Evolutionary conservation across 768 basidiomycete species (phyloP).

Genomic region (Pleurotus ostreatus): DNA sequence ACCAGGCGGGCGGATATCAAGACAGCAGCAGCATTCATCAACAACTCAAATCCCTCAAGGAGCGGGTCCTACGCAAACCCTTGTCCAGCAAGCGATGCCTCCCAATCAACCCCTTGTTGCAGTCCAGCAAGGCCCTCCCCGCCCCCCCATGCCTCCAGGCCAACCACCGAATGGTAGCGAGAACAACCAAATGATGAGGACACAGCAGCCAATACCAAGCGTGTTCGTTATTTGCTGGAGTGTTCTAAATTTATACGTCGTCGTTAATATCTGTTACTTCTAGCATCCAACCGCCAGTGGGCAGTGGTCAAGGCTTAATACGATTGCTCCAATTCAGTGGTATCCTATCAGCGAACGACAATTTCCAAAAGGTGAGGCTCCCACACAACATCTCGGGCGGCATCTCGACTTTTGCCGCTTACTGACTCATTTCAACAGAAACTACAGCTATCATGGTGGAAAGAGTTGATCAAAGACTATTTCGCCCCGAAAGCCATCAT

Average conservation of each 20-base stretch:
- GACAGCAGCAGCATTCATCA: constrained; percentile 2
- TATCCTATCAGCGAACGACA: constrained; percentile 48
- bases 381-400: constrained; percentile 6
- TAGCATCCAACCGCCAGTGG: constrained; percentile 27
- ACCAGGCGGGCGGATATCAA: constrained; percentile 3
- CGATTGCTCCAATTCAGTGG: constrained; percentile 72
- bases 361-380: constrained; percentile 34
- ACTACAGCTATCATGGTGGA: constrained; percentile 66
- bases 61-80: constrained; percentile 11
- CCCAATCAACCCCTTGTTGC: constrained; percentile 15
- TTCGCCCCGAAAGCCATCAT: constrained; percentile 69
- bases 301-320: constrained; percentile 59
- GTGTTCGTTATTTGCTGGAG: not conserved
- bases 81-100: constrained; percentile 14
- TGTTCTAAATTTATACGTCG: not conserved
- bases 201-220: not conserved
- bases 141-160: constrained; percentile 15
- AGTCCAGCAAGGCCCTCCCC: constrained; percentile 11
- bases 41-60: constrained; percentile 12
- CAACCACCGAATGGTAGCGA: not conserved
- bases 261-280: not conserved
- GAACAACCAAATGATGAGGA: not conserved
- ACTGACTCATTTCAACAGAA: constrained; percentile 34
- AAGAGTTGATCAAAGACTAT: constrained; percentile 57
- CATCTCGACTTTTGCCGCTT: not conserved